Percentiles rank a stretch among this genome's conserved stretches.
Evolutionary conservation across 805 yeast species (phyloP).

Genomic region (Saccharomycopsis lassenensis): DNA sequence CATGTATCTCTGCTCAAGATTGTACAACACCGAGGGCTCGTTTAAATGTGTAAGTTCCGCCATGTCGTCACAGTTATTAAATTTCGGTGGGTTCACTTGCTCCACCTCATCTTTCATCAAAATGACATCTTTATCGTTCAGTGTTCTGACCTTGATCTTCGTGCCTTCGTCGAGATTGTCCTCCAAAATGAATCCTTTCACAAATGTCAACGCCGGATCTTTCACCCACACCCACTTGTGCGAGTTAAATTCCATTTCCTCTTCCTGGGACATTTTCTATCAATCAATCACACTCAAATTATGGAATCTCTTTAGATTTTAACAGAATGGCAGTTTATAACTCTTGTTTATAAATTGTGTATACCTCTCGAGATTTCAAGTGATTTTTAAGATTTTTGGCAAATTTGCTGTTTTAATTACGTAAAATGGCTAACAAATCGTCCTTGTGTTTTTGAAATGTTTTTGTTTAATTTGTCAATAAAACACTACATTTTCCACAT

Average conservation of each 20-base stretch:
- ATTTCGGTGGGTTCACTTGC: conserved; percentile 78
- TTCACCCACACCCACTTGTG: conserved; percentile 76
- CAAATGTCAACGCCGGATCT: conserved; percentile 43
- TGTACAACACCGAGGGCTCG: conserved; percentile 91
- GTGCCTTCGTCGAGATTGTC: conserved; percentile 26
- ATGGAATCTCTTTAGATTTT: too few relatives aligned
- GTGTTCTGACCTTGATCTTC: conserved; percentile 30
- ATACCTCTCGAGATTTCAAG: too few relatives aligned
- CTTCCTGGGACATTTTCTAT: conserved; percentile 12
- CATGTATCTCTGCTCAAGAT: conserved; percentile 63
- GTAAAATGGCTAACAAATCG: too few relatives aligned
- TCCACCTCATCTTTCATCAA: conserved; percentile 38
- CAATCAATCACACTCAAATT: too few relatives aligned
- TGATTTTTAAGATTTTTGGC: too few relatives aligned
- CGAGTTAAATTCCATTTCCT: conserved; percentile 23
- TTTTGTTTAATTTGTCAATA: too few relatives aligned
- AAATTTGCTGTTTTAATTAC: too few relatives aligned
- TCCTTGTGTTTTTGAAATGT: too few relatives aligned
- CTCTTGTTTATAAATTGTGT: too few relatives aligned
- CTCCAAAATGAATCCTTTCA: conserved; percentile 47
- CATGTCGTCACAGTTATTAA: conserved; percentile 88
- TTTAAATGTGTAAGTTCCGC: conserved; percentile 90
- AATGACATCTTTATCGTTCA: conserved; percentile 29
- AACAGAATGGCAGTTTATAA: too few relatives aligned
- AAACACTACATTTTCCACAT: too few relatives aligned